Conservation (phyloP, 768 basidiomycete genomes). For the Macrolepiota dolichaula region DNA sequence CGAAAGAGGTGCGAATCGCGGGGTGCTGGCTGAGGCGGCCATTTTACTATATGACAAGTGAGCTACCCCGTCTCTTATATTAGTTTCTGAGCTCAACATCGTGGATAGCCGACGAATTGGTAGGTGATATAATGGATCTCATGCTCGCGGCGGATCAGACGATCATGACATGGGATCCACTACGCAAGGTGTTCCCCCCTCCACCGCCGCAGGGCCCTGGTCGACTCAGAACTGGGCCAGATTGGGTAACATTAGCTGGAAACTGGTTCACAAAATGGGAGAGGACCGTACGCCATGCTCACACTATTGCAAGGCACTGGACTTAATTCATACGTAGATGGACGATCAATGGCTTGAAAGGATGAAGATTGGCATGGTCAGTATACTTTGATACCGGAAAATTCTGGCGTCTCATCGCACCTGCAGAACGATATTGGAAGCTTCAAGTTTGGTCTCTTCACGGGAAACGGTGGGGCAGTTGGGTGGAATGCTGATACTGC, state of each 20-base stretch:
- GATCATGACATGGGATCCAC: slow-evolving; percentile 36
- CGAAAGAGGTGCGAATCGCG: slow-evolving; percentile 33
- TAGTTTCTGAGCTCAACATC: background rate
- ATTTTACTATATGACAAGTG: slow-evolving; percentile 34
- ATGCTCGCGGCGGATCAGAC: slow-evolving; percentile 32
- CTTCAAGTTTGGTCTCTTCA: slow-evolving; percentile 34
- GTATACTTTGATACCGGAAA: background rate
- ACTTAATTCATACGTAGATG: slow-evolving; percentile 20
- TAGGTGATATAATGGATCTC: slow-evolving; percentile 37
- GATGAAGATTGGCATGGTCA: slow-evolving; percentile 34
- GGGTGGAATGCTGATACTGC: slow-evolving; percentile 37
- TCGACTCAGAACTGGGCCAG: slow-evolving; percentile 32
- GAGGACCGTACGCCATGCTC: slow-evolving; percentile 25
- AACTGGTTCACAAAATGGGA: slow-evolving; percentile 41
- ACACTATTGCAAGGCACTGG: background rate
- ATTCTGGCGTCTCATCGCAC: background rate
- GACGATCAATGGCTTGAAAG: slow-evolving; percentile 31
- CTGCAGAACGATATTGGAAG: slow-evolving; percentile 29
- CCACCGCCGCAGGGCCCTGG: slow-evolving; percentile 33
- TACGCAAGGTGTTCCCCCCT: slow-evolving; percentile 33
- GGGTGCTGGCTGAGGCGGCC: slow-evolving; percentile 33
- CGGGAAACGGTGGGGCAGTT: slow-evolving; percentile 31
- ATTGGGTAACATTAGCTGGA: slow-evolving; percentile 34
- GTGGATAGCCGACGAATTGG: slow-evolving; percentile 28
- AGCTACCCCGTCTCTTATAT: background rate